Evolutionary conservation across 1,284 basidiomycete genomes (phyloP).

Genomic region (Fomitopsis palustris): DNA sequence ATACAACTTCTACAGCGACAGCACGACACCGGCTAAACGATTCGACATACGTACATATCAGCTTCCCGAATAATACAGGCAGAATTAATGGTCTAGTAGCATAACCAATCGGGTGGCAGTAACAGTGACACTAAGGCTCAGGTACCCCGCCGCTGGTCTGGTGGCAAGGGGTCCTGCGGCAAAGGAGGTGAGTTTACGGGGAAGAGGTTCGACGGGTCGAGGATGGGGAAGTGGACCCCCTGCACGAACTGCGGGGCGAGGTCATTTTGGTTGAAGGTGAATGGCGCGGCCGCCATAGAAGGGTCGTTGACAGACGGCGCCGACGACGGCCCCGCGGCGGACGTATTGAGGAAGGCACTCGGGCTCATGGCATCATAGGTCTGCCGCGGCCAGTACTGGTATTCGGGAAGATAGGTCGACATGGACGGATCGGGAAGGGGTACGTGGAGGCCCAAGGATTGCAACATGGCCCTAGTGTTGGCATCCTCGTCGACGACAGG

Average conservation of each 20-base stretch:
- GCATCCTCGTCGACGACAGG: conserved; percentile 49
- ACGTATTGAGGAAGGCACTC: conserved; percentile 17
- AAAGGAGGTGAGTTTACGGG: conserved; percentile 22
- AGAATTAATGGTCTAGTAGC: too few relatives aligned
- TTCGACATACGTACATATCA: neutral
- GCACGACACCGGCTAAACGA: neutral
- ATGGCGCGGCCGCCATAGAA: conserved; percentile 16
- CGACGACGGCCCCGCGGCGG: neutral
- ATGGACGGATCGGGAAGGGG: conserved; percentile 59
- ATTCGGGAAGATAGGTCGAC: conserved; percentile 59
- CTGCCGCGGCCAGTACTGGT: conserved; percentile 68
- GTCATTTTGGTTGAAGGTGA: conserved; percentile 27
- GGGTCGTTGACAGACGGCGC: neutral
- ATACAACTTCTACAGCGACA: neutral
- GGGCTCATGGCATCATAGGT: conserved; percentile 12
- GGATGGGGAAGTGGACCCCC: conserved; percentile 15
- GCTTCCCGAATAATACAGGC: neutral
- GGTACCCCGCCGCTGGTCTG: neutral
- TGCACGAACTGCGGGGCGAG: conserved; percentile 20
- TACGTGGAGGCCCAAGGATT: conserved; percentile 63
- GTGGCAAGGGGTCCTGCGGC: neutral
- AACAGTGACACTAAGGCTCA: too few relatives aligned
- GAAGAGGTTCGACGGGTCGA: conserved; percentile 5
- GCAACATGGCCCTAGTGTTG: conserved; percentile 61
- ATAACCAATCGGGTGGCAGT: too few relatives aligned